Conservation (phyloP, 2,329 filamentous ascomycete species). For the Beauveria sp. region DNA sequence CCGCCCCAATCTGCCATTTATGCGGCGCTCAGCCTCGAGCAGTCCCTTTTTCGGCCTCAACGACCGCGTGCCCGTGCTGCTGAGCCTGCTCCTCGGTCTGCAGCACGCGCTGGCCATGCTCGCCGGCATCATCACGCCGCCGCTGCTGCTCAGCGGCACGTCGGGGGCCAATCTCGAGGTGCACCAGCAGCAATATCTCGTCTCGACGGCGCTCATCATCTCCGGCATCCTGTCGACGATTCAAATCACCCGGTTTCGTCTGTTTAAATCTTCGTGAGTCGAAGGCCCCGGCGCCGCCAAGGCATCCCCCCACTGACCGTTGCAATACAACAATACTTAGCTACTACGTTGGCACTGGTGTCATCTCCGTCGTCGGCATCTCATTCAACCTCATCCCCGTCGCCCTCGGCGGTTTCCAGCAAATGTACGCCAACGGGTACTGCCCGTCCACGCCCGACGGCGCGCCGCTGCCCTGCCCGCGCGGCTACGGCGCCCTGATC, state of each 20-base stretch:
- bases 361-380: conserved; percentile 73
- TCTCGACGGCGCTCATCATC: conserved; percentile 71
- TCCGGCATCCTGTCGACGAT: conserved; percentile 67
- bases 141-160: conserved; percentile 59
- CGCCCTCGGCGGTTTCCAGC: conserved; percentile 60
- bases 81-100: conserved; percentile 59
- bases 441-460: conserved; percentile 54
- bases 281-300: background rate
- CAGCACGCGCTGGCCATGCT: conserved; percentile 72
- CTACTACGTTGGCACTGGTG: conserved; percentile 70
- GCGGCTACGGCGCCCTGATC: conserved; percentile 65
- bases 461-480: conserved; percentile 62
- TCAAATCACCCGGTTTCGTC: conserved; percentile 71
- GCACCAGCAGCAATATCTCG: conserved; percentile 64
- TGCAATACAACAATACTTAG: conserved; percentile 26
- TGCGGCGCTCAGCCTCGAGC: conserved; percentile 39
- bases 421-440: conserved; percentile 72
- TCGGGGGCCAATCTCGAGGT: conserved; percentile 55
- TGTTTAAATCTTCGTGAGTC: conserved; percentile 53
- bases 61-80: conserved; percentile 58
- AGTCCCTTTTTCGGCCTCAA: conserved; percentile 78
- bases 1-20: conserved; percentile 73
- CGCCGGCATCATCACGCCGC: conserved; percentile 68
- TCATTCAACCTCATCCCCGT: conserved; percentile 72
- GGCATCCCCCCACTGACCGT: background rate